A percentile compares a stretch with the other conserved stretches of the same genome.
Evolutionary conservation across 2,329 filamentous ascomycete genomes (phyloP).

Genomic region (Rutstroemia sydowiana): DNA sequence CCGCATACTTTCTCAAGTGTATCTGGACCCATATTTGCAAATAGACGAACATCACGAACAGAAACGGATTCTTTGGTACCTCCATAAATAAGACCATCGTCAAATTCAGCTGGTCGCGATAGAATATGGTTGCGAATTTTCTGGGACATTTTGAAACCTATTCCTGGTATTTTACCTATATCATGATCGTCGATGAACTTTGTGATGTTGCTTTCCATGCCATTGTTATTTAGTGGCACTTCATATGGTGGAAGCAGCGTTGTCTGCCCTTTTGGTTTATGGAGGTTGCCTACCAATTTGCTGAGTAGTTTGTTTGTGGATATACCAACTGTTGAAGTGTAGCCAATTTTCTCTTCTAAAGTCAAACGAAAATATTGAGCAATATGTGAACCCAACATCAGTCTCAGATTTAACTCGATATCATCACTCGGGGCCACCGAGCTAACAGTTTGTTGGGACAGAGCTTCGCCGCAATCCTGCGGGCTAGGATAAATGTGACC

Average conservation of each 20-base stretch:
- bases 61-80: slow-evolving; percentile 50
- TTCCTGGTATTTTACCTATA: slow-evolving; percentile 75
- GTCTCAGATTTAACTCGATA: slow-evolving; percentile 35
- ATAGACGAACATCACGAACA: slow-evolving; percentile 56
- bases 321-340: slow-evolving; percentile 81
- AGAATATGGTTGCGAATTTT: slow-evolving; percentile 56
- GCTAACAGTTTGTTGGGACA: not conserved
- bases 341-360: slow-evolving; percentile 70
- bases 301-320: slow-evolving; percentile 80
- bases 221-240: slow-evolving; percentile 21
- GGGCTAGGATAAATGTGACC: slow-evolving; percentile 40
- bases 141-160: slow-evolving; percentile 73
- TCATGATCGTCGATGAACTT: slow-evolving; percentile 69
- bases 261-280: slow-evolving; percentile 87
- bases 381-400: slow-evolving; percentile 75
- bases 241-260: slow-evolving; percentile 63
- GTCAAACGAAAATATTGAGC: slow-evolving; percentile 64
- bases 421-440: slow-evolving; percentile 11
- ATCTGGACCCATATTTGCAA: slow-evolving; percentile 54
- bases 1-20: slow-evolving; percentile 61
- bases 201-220: slow-evolving; percentile 43
- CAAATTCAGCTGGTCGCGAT: slow-evolving; percentile 35
- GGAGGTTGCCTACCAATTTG: slow-evolving; percentile 74
- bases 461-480: slow-evolving; percentile 3
- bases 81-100: slow-evolving; percentile 40